Percentiles rank a stretch among this genome's conserved stretches.
Evolutionary conservation across 2,329 filamentous ascomycete species (phyloP).

Genomic region (Phaeosphaeriaceae sp.): DNA sequence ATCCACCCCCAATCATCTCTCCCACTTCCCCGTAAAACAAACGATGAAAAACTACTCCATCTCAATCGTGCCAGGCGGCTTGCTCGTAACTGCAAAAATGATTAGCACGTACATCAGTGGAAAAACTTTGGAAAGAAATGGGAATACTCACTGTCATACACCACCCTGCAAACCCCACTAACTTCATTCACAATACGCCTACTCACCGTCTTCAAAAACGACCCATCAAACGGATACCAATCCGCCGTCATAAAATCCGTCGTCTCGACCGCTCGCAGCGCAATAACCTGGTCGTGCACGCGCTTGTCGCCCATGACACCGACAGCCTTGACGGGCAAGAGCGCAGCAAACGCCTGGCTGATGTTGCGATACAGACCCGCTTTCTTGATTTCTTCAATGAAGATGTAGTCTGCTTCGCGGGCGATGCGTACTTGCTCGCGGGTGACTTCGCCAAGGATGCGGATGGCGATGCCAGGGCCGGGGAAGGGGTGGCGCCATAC

Average conservation of each 20-base stretch:
- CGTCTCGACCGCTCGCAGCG: constrained; percentile 66
- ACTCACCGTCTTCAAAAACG: constrained; percentile 69
- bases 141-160: constrained; percentile 70
- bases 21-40: neutral
- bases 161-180: constrained; percentile 72
- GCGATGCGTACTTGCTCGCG: constrained; percentile 79
- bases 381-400: constrained; percentile 75
- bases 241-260: constrained; percentile 79
- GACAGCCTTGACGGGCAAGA: constrained; percentile 69
- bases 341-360: constrained; percentile 72
- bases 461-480: constrained; percentile 76
- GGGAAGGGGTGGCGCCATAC: constrained; percentile 82
- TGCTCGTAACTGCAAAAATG: constrained; percentile 62
- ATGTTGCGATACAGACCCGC: constrained; percentile 77
- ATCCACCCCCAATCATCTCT: neutral
- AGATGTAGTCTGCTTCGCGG: constrained; percentile 78
- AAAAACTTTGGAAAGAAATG: neutral
- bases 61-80: constrained; percentile 76
- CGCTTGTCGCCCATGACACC: constrained; percentile 74
- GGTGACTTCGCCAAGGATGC: constrained; percentile 85
- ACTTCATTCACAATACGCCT: constrained; percentile 78
- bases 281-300: constrained; percentile 68
- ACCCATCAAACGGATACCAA: constrained; percentile 68
- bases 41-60: constrained; percentile 64
- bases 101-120: constrained; percentile 21